These are phyloP conservation scores for Apocynum venetum DNA, from an alignment of 257 asterid species.

Conservation along the genomic window DNA sequence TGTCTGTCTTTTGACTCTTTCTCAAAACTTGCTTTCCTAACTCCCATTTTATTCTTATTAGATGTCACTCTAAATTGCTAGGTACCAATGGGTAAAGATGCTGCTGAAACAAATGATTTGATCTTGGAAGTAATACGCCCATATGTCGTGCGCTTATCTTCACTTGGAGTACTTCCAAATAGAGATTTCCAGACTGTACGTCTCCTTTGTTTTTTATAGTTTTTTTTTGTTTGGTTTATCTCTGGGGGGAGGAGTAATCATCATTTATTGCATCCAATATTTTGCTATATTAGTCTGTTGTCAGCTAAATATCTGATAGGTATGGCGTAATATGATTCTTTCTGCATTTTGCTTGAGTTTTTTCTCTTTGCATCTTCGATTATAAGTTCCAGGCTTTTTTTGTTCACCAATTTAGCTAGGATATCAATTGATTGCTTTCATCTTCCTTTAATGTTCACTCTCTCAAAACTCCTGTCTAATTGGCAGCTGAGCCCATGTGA, in stretches of 20 bases:
- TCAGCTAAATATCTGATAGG: background rate
- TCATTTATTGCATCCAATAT: background rate
- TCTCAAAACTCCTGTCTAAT: conserved; percentile 19
- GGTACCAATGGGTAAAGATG: conserved; percentile 83
- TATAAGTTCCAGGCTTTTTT: background rate
- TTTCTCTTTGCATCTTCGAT: background rate
- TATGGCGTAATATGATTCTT: background rate
- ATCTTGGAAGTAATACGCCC: conserved; percentile 69
- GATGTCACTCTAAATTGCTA: conserved; percentile 28
- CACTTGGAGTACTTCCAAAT: conserved; percentile 62
- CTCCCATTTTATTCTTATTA: background rate
- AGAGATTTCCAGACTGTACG: conserved; percentile 75
- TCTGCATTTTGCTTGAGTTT: background rate
- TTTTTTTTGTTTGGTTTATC: background rate
- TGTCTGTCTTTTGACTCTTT: conserved; percentile 17
- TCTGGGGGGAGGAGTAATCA: background rate
- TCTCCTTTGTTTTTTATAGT: conserved; percentile 6
- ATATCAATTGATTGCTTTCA: conserved; percentile 10
- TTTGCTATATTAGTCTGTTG: background rate
- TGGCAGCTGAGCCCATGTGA: conserved; percentile 82
- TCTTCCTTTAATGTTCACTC: background rate
- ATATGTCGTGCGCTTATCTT: conserved; percentile 45
- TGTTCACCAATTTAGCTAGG: background rate
- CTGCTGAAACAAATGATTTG: conserved; percentile 61
- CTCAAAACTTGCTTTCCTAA: conserved; percentile 8